phyloP scores from a whole-genome alignment of 352 stramenopile genomes.

The Globisporangium alternatum region DNA sequence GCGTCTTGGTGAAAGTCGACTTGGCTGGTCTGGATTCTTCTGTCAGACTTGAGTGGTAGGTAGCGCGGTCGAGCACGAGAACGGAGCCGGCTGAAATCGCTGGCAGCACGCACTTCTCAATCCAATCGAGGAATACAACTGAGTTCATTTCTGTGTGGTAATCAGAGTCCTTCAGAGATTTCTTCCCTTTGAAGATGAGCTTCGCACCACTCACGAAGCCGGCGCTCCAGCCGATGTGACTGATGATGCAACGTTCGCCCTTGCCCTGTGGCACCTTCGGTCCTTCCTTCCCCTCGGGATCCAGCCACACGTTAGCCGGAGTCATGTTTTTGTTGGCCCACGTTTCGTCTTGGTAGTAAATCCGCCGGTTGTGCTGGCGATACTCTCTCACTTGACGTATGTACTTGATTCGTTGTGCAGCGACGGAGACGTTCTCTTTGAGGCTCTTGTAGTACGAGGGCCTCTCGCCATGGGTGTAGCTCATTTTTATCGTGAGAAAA shows the following conservation, averaged over 20 bases:
- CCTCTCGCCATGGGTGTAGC: too few species aligned
- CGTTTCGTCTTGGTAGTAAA: conserved; percentile 23
- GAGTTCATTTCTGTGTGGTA: conserved; percentile 32
- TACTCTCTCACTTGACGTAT: too few species aligned
- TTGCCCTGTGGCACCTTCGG: conserved; percentile 20
- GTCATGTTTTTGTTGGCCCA: conserved; percentile 23
- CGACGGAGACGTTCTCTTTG: too few species aligned
- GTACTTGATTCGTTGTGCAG: too few species aligned
- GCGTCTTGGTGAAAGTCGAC: neutral
- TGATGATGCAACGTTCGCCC: conserved; percentile 21
- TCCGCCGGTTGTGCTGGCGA: neutral
- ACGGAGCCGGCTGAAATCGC: conserved; percentile 12
- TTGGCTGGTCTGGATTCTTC: neutral
- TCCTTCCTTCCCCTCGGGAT: conserved; percentile 14
- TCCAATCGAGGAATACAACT: conserved; percentile 21
- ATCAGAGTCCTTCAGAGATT: conserved; percentile 28
- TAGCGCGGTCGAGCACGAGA: conserved; percentile 23
- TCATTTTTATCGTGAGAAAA: too few species aligned
- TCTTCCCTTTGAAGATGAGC: conserved; percentile 24
- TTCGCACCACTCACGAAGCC: conserved; percentile 21
- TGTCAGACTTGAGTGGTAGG: conserved; percentile 15
- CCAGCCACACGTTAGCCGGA: conserved; percentile 13
- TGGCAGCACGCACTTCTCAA: conserved; percentile 17
- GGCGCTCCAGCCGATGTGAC: conserved; percentile 14
- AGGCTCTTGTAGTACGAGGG: too few species aligned